Evolutionary conservation across 1,139 yeast genomes (phyloP), one percentile per base, ranked within the genome.

Genomic region (Sugiyamaella paludigena): DNA sequence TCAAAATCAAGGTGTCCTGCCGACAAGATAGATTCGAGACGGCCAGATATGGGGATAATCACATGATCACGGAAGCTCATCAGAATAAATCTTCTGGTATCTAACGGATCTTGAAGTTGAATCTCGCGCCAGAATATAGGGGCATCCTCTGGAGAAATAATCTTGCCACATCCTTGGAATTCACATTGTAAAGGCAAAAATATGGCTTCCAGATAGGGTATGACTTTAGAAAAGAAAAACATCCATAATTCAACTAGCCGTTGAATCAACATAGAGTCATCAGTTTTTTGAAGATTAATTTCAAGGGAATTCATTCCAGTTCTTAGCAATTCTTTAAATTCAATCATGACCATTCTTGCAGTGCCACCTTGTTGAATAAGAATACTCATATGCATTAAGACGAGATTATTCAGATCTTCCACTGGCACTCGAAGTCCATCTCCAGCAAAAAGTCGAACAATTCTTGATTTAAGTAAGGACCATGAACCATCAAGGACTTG

Each of bases 171-270:
- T 1, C 74, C 77, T 15, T 70, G 72, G 46, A 76, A 66, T 50
- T 79, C 83, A 13, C 71, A 59, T 47, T 82, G 85, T 24, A 84
- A 58, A 0, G 89, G 88, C 35, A 81, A 58, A 49, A 83, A 75
- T 0, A 80, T 75, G 0, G 84, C 84, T 48, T 79, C 77, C 35
- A 83, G 67, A 58, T 81, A 80, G 45, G 81, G 81, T 45, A 79
- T 70, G 0, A 80, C 73, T 36, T 76, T 73, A 10, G 73, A 68
- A 53, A 77, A 78, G 60, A 82, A 83, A 34, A 70, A 68, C 29
- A 72, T 74, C 91, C 91, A 84, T 1, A 65, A 53, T 8, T 66
- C 65, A n/a, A 66, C 68, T 2, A 70, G 57, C 12, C 63, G 58
- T 4, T 57, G 59, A 15, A 71, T 48, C 27, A 69, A 53, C 28